Evolutionary conservation across 257 asterid species (phyloP), one percentile per base, ranked within the genome.

Genomic region (Anisodus tanguticus): DNA sequence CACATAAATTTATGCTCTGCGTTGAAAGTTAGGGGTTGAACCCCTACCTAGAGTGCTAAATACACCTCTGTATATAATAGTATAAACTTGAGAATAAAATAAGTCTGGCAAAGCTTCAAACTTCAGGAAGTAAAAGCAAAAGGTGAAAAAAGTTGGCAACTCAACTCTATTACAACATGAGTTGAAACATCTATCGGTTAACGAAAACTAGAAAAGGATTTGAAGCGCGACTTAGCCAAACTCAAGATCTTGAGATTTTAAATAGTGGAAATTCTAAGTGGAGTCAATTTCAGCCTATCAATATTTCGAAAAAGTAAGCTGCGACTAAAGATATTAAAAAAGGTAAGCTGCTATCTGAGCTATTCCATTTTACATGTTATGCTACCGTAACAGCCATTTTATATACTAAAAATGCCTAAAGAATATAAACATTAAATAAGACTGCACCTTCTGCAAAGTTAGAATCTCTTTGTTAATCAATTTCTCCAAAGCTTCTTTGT

Each of bases 401-500:
- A 8, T 82, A 22, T 12, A 82, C 26, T 58, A 72, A 22, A 66
- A 66, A 35, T 22, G 41, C 22, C 53, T 31, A 74, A 60, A 51
- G 69, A 76, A 49, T 74, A 57, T 60, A 26, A 71, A 15, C 58
- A 68, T 7, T 37, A 11, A 49, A 22, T 22, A 17, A 35, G 19
- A 16, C 41, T 5, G 60, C 88, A 92, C 97, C 97, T 91, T 86
- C 84, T 85, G 82, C 11, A 89, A 72, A 77, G 87, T 83, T 85
- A 86, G 84, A 67, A 82, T 74, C 43, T 81, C 87, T 69, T 87
- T 90, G 64, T 64, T 64, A 17, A 90, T 49, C 83, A 90, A 83
- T 86, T 90, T 88, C 89, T 84, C 90, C 71, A 95, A 68, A 60
- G 92, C 87, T 60, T 92, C 95, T 87, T 93, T 95, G 85, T 95